A percentile compares a stretch with the other conserved stretches of the same genome.
Evolutionary conservation across 192 early-diverging fungal species (phyloP).

Genomic region (Backusella sp.): DNA sequence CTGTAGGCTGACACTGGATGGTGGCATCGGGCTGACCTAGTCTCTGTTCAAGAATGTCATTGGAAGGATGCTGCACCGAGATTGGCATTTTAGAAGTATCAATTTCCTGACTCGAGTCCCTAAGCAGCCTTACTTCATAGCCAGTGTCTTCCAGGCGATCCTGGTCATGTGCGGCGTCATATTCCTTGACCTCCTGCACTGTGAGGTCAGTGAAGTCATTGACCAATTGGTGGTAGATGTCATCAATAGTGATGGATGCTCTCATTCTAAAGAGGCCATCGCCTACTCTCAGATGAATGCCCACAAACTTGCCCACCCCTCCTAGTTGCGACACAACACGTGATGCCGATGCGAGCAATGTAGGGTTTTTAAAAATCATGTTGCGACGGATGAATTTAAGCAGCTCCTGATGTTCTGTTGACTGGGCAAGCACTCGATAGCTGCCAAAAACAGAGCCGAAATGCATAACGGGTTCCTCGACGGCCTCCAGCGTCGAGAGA

Average conservation of each 20-base stretch:
- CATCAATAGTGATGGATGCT: constrained; percentile 45
- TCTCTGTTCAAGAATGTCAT: neutral
- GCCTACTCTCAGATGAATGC: constrained; percentile 52
- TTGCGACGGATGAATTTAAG: constrained; percentile 37
- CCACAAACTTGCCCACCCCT: constrained; percentile 45
- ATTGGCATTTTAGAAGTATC: constrained; percentile 4
- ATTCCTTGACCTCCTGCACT: constrained; percentile 24
- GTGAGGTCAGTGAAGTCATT: constrained; percentile 38
- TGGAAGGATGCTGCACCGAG: constrained; percentile 23
- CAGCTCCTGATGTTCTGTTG: constrained; percentile 41
- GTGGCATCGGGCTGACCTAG: neutral
- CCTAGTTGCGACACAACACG: constrained; percentile 46
- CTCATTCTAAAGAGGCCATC: constrained; percentile 48
- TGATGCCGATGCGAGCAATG: constrained; percentile 42
- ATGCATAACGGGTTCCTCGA: constrained; percentile 42
- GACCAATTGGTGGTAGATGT: constrained; percentile 45
- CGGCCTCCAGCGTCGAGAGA: constrained; percentile 33
- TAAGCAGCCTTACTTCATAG: constrained; percentile 33
- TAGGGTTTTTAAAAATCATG: constrained; percentile 50
- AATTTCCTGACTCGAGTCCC: neutral
- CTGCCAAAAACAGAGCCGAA: constrained; percentile 54
- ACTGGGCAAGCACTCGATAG: constrained; percentile 43
- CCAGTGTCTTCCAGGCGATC: constrained; percentile 36
- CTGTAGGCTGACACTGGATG: neutral
- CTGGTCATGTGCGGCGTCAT: constrained; percentile 29